Evolutionary conservation across 2,329 filamentous ascomycete genomes (phyloP), one percentile per base, ranked within the genome.

Genomic region (Didymella lethalis): DNA sequence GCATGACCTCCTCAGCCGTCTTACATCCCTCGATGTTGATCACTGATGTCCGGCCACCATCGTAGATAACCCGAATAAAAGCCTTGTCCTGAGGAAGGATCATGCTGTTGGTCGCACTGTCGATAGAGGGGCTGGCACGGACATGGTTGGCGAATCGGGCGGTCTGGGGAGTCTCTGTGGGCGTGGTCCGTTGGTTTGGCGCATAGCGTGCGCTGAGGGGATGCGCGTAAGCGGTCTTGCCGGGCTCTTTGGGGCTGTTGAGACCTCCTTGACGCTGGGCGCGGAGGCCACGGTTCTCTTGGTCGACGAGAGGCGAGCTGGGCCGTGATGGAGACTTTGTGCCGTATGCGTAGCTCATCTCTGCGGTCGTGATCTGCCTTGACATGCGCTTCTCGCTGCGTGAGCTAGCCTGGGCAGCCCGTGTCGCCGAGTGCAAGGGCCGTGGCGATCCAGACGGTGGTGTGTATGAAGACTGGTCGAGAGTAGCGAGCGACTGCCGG

Each of bases 11-110:
- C 71, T 97, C 95, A 61, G 92, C 91, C 5, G 90, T 95, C 72
- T 89, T 93, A 83, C 93, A 97, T 64, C 91, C 91, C 64, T 92
- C 90, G 66, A 98, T 93, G 77, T 95, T 95, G 72, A 99, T 88
- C 25, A 97, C 93, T 73, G 96, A 97, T 47, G 93, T 96, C 62
- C 93, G 88, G 50, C 93, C 95, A 62, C 89, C 92, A 48, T 93
- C 95, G 66, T 91, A 97, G 72, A 98, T 97, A 66, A 97, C 92
- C 63, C 93, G 87, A 64, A 98, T 96, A 61, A 97, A 87, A 59
- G 93, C 90, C 76, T 96, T 92, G 77, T 93, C 91, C 64, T 89
- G 85, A 57, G 93, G 93, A 71, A 97, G 81, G 59, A 90, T 90
- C 65, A 92, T 91, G 85, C 94, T 95, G 62, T 80, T 79, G 1